Percentiles rank a stretch among this genome's conserved stretches.
These are phyloP conservation scores for Glycyrrhiza uralensis DNA, from an alignment of 306 rosid species.

Conservation along the genomic window DNA sequence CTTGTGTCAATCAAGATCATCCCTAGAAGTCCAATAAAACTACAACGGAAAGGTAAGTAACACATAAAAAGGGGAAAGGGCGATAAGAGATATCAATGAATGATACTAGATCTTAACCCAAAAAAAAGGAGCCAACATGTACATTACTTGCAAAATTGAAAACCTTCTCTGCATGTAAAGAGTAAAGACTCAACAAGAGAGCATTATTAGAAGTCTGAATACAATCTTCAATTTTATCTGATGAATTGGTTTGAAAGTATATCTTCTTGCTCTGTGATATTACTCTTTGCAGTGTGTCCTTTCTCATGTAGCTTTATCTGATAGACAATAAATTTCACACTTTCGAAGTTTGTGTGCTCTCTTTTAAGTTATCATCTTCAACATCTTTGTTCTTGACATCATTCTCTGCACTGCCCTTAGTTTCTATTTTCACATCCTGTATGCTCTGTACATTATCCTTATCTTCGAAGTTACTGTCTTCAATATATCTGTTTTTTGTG, in stretches of 20 bases:
- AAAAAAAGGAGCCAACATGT: neutral
- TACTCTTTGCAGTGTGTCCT: neutral
- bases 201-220: neutral
- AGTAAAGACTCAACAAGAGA: neutral
- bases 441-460: neutral
- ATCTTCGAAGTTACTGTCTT: neutral
- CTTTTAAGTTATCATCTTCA: constrained; percentile 6
- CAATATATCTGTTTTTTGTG: neutral
- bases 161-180: neutral
- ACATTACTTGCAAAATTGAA: neutral
- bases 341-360: neutral
- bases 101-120: neutral
- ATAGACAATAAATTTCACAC: constrained; percentile 3
- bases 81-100: neutral
- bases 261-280: neutral
- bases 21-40: neutral
- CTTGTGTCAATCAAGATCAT: neutral
- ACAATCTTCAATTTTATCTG: neutral
- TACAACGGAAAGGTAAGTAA: neutral
- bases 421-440: neutral
- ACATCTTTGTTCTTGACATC: constrained; percentile 8
- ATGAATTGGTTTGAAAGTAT: neutral
- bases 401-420: neutral
- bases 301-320: neutral
- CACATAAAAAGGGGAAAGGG: neutral